Conservation (phyloP, 2,329 filamentous ascomycete species). For the Fusarium ramigenum region DNA sequence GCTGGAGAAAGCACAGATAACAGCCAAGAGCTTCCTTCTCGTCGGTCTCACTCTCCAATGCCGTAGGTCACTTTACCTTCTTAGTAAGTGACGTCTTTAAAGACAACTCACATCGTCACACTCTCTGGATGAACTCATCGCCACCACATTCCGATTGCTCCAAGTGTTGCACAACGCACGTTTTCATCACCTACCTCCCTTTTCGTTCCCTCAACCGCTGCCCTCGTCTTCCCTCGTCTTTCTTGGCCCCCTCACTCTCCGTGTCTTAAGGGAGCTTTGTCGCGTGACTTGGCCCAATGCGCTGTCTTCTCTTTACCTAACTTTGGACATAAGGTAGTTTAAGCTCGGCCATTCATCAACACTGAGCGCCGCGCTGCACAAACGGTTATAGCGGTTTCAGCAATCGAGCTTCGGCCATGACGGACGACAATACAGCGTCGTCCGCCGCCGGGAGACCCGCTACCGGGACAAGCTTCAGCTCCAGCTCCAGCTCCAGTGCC, state of each 20-base stretch:
- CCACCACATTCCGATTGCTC: constrained; percentile 32
- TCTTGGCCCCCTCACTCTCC: constrained; percentile 5
- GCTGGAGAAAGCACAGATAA: background rate
- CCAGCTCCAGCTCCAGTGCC: constrained; percentile 37
- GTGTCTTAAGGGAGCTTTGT: constrained; percentile 7
- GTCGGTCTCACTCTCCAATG: constrained; percentile 1
- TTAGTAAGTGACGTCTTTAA: constrained; percentile 31
- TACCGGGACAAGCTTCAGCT: constrained; percentile 35
- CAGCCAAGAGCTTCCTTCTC: constrained; percentile 9
- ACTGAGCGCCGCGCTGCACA: background rate
- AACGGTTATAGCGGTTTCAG: constrained; percentile 2
- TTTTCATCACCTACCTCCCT: constrained; percentile 3
- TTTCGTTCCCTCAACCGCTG: background rate
- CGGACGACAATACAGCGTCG: constrained; percentile 32
- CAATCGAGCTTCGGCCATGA: constrained; percentile 17
- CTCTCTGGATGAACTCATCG: constrained; percentile 16
- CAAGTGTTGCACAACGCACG: constrained; percentile 25
- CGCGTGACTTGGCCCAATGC: constrained; percentile 30
- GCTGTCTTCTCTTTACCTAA: background rate
- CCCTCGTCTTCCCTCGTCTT: background rate
- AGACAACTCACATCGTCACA: constrained; percentile 6
- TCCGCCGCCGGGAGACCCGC: constrained; percentile 43
- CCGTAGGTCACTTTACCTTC: background rate
- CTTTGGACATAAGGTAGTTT: background rate
- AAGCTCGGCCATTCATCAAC: background rate